phyloP scores from a whole-genome alignment of 805 yeast species.

The Wickerhamomyces chambardii region DNA sequence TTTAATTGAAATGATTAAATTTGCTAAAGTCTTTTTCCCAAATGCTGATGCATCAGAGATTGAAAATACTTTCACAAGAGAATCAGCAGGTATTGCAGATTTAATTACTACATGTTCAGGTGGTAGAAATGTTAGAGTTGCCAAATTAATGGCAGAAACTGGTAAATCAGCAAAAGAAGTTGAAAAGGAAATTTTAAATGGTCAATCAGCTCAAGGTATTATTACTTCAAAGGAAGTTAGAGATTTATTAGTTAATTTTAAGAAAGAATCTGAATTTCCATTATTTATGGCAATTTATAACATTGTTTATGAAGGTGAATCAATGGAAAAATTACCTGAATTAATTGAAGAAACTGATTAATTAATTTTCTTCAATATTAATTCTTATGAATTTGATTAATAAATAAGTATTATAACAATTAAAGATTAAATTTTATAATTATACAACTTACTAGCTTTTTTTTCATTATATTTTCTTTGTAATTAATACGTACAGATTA shows the following conservation, averaged over 20 bases:
- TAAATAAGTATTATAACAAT: too few species aligned
- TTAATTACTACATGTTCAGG: conserved; percentile 96
- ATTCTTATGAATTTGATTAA: too few species aligned
- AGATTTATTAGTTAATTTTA: conserved; percentile 33
- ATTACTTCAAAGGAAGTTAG: conserved; percentile 88
- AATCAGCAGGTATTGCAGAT: conserved; percentile 97
- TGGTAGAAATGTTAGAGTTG: conserved; percentile 94
- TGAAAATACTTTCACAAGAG: conserved; percentile 77
- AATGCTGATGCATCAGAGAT: conserved; percentile 31
- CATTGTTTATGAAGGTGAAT: conserved; percentile 67
- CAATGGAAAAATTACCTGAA: conserved; percentile 68
- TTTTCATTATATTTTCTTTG: too few species aligned
- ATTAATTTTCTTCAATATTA: too few species aligned
- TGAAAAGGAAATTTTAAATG: conserved; percentile 81
- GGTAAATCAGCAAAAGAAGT: conserved; percentile 72
- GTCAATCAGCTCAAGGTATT: conserved; percentile 96
- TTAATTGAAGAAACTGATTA: conserved; percentile 39
- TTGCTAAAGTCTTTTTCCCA: conserved; percentile 77
- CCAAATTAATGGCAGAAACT: conserved; percentile 73
- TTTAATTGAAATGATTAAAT: conserved; percentile 78
- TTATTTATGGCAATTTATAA: conserved; percentile 58
- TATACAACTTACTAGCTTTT: too few species aligned
- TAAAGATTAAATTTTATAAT: too few species aligned
- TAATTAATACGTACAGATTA: too few species aligned
- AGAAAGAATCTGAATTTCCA: conserved; percentile 58